phyloP scores from a whole-genome alignment of 1,284 basidiomycete genomes.

The Phaffia rhodozyma region DNA sequence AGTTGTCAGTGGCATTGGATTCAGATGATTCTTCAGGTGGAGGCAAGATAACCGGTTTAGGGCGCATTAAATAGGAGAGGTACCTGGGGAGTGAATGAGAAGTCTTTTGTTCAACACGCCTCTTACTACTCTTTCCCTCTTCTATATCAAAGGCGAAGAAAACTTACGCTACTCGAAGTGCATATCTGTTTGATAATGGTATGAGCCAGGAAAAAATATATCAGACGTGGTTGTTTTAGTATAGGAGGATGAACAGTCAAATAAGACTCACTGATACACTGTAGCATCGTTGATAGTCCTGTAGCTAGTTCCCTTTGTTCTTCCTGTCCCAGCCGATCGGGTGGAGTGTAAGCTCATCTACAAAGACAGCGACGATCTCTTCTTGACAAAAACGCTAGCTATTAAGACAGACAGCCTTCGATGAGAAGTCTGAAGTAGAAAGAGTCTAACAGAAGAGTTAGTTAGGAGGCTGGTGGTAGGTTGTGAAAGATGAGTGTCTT shows the following conservation, averaged over 20 bases:
- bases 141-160: background rate
- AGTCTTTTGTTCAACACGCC: constrained; percentile 7
- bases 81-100: constrained; percentile 39
- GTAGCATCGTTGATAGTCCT: constrained; percentile 50
- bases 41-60: constrained; percentile 43
- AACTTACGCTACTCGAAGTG: constrained; percentile 60
- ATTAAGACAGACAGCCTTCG: no score
- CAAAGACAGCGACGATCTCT: no score
- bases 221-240: background rate
- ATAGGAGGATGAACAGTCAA: constrained; percentile 2
- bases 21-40: constrained; percentile 23
- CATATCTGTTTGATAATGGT: constrained; percentile 44
- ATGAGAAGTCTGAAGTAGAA: no score
- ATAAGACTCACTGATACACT: constrained; percentile 55
- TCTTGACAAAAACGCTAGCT: no score
- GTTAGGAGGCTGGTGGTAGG: no score
- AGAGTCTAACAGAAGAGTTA: no score
- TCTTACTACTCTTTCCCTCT: background rate
- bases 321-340: background rate
- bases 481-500: no score
- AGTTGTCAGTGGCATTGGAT: constrained; percentile 35
- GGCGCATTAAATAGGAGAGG: constrained; percentile 54
- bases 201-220: constrained; percentile 4
- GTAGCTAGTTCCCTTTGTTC: background rate
- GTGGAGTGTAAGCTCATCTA: constrained; percentile 1